These are phyloP conservation scores for Solanum bulbocastanum DNA, from an alignment of 257 asterid species.

Conservation along the genomic window DNA sequence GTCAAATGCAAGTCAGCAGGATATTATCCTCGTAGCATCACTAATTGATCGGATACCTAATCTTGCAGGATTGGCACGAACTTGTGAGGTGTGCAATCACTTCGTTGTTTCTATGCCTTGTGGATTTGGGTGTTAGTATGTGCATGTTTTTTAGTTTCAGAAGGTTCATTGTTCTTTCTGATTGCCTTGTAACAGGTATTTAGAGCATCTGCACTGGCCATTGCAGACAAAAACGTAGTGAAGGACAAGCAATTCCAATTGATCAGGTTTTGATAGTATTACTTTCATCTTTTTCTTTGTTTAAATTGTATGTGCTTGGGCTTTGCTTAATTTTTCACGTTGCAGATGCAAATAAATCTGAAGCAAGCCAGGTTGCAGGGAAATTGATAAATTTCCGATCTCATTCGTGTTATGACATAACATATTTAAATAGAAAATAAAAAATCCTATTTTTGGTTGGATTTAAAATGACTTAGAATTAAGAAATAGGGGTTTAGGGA, in stretches of 20 bases:
- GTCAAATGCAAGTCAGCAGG: conserved; percentile 59
- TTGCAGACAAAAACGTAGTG: conserved; percentile 63
- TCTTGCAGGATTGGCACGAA: conserved; percentile 95
- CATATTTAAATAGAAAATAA: not conserved
- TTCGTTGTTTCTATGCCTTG: not conserved
- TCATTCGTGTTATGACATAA: not conserved
- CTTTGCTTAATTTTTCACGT: not conserved
- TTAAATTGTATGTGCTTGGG: not conserved
- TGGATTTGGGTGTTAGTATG: not conserved
- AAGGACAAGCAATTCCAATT: conserved; percentile 96
- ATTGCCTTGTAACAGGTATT: conserved; percentile 41
- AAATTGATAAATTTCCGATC: not conserved
- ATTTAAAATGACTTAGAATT: not conserved
- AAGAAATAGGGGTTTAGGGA: not conserved
- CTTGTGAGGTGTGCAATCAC: conserved; percentile 60
- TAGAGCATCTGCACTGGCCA: conserved; percentile 66
- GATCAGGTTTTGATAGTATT: conserved; percentile 48
- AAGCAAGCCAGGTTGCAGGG: not conserved
- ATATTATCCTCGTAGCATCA: conserved; percentile 69
- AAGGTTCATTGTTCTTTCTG: not conserved
- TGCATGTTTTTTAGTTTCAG: not conserved
- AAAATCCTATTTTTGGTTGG: not conserved
- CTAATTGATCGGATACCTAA: conserved; percentile 90
- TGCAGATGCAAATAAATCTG: not conserved
- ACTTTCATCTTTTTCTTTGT: not conserved